Evolutionary conservation across 192 early-diverging fungal genomes (phyloP).

Genomic region (Spizellomyces punctatus): DNA sequence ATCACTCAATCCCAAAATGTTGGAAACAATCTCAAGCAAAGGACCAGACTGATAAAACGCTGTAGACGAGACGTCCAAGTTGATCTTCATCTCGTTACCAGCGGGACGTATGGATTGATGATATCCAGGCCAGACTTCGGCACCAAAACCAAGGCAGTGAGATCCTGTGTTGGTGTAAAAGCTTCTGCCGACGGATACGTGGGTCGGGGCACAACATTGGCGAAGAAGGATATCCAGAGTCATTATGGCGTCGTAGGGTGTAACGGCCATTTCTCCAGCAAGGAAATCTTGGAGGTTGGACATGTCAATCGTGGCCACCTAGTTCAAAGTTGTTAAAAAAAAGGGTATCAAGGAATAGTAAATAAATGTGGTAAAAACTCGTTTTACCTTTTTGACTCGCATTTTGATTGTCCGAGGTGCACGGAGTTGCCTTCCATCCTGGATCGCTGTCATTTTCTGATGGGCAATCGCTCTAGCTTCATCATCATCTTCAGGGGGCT

Average conservation of each 20-base stretch:
- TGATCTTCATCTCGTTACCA: background rate
- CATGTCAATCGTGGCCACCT: conserved; percentile 16
- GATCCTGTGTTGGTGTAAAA: conserved; percentile 29
- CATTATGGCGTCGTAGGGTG: conserved; percentile 11
- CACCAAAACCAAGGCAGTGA: background rate
- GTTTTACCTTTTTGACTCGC: too few relatives aligned
- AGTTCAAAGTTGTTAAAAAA: too few relatives aligned
- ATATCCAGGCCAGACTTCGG: conserved; percentile 1
- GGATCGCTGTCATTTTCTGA: too few relatives aligned
- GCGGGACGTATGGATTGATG: conserved; percentile 2
- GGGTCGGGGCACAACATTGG: conserved; percentile 1
- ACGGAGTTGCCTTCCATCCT: too few relatives aligned
- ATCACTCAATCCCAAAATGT: background rate
- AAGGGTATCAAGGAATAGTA: too few relatives aligned
- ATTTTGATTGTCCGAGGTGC: too few relatives aligned
- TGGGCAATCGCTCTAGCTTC: too few relatives aligned
- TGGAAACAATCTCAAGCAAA: background rate
- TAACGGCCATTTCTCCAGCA: background rate
- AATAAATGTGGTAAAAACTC: too few relatives aligned
- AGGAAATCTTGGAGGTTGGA: conserved; percentile 1
- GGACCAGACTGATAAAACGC: conserved; percentile 7
- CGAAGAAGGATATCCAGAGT: conserved; percentile 11
- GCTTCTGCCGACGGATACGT: conserved; percentile 11
- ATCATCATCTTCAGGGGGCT: too few relatives aligned
- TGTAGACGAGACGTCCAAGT: conserved; percentile 3